These are phyloP conservation scores for Tylopilus sp. DNA, from an alignment of 768 basidiomycete genomes.

Conservation along the genomic window DNA sequence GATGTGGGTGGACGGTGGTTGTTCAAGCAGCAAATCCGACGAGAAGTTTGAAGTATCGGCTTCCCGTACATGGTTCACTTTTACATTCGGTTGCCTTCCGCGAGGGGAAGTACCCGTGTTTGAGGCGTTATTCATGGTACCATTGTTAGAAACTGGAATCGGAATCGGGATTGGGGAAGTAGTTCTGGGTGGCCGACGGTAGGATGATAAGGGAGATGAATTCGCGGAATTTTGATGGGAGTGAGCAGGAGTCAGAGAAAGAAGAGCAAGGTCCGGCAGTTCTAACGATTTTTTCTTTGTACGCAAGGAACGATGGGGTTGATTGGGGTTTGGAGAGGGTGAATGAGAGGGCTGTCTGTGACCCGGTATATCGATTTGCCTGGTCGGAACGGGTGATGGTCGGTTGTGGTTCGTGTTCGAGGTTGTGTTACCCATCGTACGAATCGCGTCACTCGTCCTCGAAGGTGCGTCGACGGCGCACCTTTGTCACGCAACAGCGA, in stretches of 20 bases:
- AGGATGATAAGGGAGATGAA: slow-evolving; percentile 40
- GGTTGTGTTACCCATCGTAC: slow-evolving; percentile 34
- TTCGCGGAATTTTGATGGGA: slow-evolving; percentile 36
- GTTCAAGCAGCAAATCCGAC: slow-evolving; percentile 38
- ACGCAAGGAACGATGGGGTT: slow-evolving; percentile 58
- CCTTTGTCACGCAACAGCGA: slow-evolving; percentile 19
- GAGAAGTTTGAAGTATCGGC: slow-evolving; percentile 33
- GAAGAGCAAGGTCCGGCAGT: slow-evolving; percentile 65
- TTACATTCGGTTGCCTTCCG: slow-evolving; percentile 32
- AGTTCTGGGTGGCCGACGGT: slow-evolving; percentile 39
- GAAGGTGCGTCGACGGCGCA: slow-evolving; percentile 8
- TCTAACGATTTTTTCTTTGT: slow-evolving; percentile 72
- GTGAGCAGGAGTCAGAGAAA: slow-evolving; percentile 43
- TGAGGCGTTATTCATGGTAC: slow-evolving; percentile 34
- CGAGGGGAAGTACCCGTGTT: slow-evolving; percentile 36
- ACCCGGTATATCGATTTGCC: slow-evolving; percentile 25
- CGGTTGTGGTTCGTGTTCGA: slow-evolving; percentile 30
- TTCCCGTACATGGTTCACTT: slow-evolving; percentile 24
- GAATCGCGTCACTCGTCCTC: slow-evolving; percentile 19
- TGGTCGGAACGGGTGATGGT: slow-evolving; percentile 22
- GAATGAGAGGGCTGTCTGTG: slow-evolving; percentile 29
- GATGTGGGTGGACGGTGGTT: slow-evolving; percentile 43
- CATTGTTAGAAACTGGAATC: slow-evolving; percentile 37
- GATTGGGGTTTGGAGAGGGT: slow-evolving; percentile 38
- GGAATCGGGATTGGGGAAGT: slow-evolving; percentile 52